Evolutionary conservation across 306 rosid genomes (phyloP).

Genomic region (Sindora glabra): DNA sequence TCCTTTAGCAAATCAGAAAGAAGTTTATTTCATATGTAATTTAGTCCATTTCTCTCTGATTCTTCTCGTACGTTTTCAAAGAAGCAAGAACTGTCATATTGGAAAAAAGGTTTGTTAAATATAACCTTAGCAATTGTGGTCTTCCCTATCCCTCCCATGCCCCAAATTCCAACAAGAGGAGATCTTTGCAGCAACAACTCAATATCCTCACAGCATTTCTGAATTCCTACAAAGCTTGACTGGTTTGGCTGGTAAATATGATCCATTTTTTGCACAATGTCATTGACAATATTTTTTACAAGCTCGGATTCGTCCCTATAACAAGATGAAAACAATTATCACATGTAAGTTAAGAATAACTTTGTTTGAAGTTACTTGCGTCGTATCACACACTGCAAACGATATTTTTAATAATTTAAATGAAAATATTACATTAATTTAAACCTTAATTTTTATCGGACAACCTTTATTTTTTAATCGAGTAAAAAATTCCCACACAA

Average conservation of each 20-base stretch:
- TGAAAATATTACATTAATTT: too few relatives aligned
- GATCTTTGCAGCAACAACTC: background rate
- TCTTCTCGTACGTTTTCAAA: background rate
- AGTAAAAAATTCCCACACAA: too few relatives aligned
- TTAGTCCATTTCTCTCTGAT: background rate
- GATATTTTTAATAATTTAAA: too few relatives aligned
- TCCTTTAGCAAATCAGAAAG: background rate
- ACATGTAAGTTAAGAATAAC: too few relatives aligned
- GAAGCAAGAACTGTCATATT: conserved; percentile 16
- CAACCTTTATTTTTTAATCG: too few relatives aligned
- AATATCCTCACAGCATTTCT: background rate
- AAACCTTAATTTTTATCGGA: too few relatives aligned
- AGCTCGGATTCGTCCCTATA: background rate
- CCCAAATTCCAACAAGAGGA: conserved; percentile 23
- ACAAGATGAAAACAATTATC: too few relatives aligned
- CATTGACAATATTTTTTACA: background rate
- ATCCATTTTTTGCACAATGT: background rate
- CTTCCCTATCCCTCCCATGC: conserved; percentile 28
- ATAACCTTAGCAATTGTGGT: conserved; percentile 12
- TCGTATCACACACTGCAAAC: too few relatives aligned
- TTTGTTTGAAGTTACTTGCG: too few relatives aligned
- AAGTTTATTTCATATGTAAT: background rate
- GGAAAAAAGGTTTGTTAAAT: background rate
- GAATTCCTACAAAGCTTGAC: background rate
- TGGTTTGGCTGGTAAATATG: background rate